Evolutionary conservation across 2,329 filamentous ascomycete genomes (phyloP).

Genomic region (Cryphonectria parasitica): DNA sequence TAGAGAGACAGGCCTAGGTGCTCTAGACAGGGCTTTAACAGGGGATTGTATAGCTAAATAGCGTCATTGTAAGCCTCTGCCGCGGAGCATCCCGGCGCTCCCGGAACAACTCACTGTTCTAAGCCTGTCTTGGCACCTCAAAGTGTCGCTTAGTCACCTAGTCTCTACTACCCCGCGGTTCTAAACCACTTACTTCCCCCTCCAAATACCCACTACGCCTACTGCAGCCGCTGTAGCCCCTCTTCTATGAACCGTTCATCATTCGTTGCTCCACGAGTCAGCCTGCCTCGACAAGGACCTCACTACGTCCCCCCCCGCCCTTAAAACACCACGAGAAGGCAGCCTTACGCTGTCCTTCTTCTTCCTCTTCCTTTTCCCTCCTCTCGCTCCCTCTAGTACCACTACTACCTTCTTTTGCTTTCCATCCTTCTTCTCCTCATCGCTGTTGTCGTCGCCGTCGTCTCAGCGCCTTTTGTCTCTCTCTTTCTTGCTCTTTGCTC

Average conservation of each 20-base stretch:
- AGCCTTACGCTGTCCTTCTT: background rate
- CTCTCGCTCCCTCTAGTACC: background rate
- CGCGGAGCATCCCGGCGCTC: background rate
- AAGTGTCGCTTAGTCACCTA: background rate
- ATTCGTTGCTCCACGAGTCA: conserved; percentile 1
- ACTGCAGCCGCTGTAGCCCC: background rate
- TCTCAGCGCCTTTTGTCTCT: background rate
- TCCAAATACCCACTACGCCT: background rate
- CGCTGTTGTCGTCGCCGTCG: background rate
- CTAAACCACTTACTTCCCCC: background rate
- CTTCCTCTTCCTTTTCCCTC: background rate
- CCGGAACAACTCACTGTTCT: background rate
- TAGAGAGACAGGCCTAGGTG: too few species aligned
- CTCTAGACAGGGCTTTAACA: background rate
- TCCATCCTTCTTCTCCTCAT: background rate
- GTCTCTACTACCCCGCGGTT: background rate
- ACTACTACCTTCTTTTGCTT: background rate
- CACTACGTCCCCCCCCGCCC: background rate
- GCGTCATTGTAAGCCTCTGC: background rate
- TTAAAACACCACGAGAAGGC: background rate
- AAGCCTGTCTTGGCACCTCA: background rate
- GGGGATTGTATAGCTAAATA: background rate
- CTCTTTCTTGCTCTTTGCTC: background rate
- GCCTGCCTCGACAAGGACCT: background rate
- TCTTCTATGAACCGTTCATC: background rate